Evolutionary conservation across 78 protist species (phyloP).

Genomic region (Anaeramoeba ignava): DNA sequence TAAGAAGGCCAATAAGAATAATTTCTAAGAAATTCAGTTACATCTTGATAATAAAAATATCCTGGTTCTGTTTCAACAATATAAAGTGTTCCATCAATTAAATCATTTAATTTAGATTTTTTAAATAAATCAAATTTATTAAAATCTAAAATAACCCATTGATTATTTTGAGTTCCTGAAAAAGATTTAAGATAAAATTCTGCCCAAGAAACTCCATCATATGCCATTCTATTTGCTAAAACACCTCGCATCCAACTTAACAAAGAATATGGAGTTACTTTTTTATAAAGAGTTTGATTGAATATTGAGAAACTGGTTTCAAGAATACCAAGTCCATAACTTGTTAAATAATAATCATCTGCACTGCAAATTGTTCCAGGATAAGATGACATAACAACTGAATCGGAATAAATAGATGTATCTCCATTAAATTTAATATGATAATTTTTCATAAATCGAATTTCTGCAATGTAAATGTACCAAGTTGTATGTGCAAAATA

Average conservation of each 20-base stretch:
- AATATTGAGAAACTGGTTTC: neutral
- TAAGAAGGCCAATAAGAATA: neutral
- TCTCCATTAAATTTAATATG: neutral
- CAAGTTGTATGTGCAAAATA: neutral
- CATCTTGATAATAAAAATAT: neutral
- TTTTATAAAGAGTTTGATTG: neutral
- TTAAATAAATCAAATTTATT: neutral
- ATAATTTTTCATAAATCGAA: neutral
- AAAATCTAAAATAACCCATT: neutral
- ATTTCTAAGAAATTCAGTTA: neutral
- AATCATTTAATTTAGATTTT: neutral
- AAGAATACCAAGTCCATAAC: neutral
- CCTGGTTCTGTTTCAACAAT: neutral
- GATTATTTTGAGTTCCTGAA: neutral
- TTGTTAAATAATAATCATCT: neutral
- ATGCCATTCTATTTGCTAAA: neutral
- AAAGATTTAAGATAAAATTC: neutral
- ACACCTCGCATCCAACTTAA: neutral
- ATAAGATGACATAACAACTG: neutral
- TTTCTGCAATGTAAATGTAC: neutral
- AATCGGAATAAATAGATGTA: neutral
- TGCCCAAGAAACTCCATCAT: neutral
- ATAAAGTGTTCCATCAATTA: neutral
- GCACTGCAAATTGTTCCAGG: neutral
- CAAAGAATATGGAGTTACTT: neutral